These are phyloP conservation scores for Ogataea corticis DNA, from an alignment of 805 yeast genomes.

Conservation along the genomic window DNA sequence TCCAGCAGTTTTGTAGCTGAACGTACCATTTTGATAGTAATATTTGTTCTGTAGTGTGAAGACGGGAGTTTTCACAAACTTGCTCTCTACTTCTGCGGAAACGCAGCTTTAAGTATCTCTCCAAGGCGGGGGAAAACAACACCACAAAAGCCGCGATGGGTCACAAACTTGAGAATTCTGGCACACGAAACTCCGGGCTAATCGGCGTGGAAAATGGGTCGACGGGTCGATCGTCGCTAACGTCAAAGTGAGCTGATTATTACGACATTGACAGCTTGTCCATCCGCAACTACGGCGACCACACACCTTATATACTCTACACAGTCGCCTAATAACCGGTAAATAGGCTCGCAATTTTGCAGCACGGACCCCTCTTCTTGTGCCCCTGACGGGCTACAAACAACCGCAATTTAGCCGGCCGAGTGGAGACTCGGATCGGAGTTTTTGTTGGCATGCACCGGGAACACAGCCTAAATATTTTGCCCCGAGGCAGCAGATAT, in stretches of 20 bases:
- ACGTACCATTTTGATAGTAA: constrained; percentile 25
- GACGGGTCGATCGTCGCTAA: constrained; percentile 6
- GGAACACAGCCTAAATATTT: no score
- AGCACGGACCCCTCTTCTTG: no score
- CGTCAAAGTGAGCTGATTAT: no score
- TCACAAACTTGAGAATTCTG: constrained; percentile 1
- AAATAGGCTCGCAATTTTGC: no score
- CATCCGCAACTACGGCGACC: no score
- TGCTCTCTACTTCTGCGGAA: not conserved
- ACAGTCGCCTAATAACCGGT: no score
- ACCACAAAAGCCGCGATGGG: constrained; percentile 1
- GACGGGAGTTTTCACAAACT: not conserved
- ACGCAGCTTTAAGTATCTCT: not conserved
- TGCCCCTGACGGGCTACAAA: not conserved
- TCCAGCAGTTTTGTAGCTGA: constrained; percentile 20
- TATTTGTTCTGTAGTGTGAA: not conserved
- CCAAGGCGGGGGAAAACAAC: not conserved
- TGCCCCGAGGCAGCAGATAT: no score
- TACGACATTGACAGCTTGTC: no score
- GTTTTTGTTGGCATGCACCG: not conserved
- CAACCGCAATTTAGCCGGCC: not conserved
- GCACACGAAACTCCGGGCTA: constrained; percentile 8
- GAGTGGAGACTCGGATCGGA: not conserved
- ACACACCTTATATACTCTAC: no score
- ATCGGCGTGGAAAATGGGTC: constrained; percentile 1